Evolutionary conservation across 352 stramenopile species (phyloP), one percentile per base, ranked within the genome.

Genomic region (Phytophthora brassicae): DNA sequence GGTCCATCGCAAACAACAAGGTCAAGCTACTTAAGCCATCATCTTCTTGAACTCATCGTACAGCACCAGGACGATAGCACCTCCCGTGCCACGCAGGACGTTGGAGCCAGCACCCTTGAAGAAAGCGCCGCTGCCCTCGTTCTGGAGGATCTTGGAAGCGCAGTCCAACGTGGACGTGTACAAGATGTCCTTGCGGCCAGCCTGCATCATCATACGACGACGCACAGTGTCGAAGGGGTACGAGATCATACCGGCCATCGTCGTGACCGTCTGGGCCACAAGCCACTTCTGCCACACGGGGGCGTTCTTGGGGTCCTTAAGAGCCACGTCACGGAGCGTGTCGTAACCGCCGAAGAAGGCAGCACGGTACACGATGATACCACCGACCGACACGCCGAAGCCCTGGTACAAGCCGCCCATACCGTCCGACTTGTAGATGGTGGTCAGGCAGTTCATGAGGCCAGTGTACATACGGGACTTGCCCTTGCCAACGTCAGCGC

Each of bases 21-120:
- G 7, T 42, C 24, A 38, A 60, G 33, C 49, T 31, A 39, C 53
- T 72, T 75, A 73, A 61, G 76, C 65, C 55, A 92, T 83, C 36
- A 92, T 35, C 64, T 86, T 86, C 89, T 99, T 99, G 86, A 99
- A 98, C 84, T 99, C 96, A 66, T 98, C 97, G 89, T 99, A 99
- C 66, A 99, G 78, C 43, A 99, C 97, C 81, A 99, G 91, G 59
- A 99, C 96, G 55, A 99, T 87, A 53, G 97, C 96, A 80, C 96
- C 96, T 72, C 97, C 97, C 70, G 98, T 98, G 65, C 96, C 98
- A 97, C 97, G 96, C 74, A 99, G 96, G 64, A 98, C 81, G 82
- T 99, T 99, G 63, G 97, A 98, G 68, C 94, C 95, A 54, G 97
- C 97, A 72, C 97, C 97, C 94, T 99, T 99, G 91, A 99, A 99